Conservation (phyloP, 2,329 filamentous ascomycete genomes). For the Ceratocystis colombiana region DNA sequence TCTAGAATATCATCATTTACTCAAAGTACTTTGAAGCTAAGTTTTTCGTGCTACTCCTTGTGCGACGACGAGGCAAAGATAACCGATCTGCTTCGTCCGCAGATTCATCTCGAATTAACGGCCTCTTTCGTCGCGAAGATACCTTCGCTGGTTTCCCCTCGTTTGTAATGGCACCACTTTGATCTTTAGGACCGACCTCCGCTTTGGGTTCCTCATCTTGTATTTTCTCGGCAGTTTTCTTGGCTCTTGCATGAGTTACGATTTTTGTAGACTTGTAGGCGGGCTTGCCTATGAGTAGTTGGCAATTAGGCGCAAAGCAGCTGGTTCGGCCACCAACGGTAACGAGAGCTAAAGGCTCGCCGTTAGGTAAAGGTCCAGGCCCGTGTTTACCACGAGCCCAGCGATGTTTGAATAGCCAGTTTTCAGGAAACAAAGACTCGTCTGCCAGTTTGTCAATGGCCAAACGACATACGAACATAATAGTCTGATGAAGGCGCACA, state of each 20-base stretch:
- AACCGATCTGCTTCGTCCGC: conserved; percentile 19
- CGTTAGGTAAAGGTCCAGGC: conserved; percentile 61
- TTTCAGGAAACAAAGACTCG: conserved; percentile 67
- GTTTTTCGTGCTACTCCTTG: conserved; percentile 3
- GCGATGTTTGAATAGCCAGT: conserved; percentile 80
- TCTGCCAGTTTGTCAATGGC: conserved; percentile 72
- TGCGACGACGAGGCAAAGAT: neutral
- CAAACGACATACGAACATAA: conserved; percentile 68
- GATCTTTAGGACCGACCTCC: neutral
- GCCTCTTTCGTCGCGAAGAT: conserved; percentile 25
- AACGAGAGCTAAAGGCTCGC: conserved; percentile 73
- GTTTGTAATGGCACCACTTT: conserved; percentile 11
- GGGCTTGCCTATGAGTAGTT: conserved; percentile 35
- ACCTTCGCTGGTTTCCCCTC: conserved; percentile 14
- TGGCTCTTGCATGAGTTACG: neutral
- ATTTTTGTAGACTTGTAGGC: neutral
- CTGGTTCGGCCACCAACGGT: conserved; percentile 88
- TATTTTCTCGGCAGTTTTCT: neutral
- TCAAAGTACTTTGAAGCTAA: neutral
- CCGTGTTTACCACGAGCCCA: conserved; percentile 86
- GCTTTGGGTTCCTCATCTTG: neutral
- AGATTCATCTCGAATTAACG: conserved; percentile 30
- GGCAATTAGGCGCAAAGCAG: conserved; percentile 72
- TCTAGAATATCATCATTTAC: neutral
- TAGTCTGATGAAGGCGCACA: conserved; percentile 57